Conservation (phyloP, 2,329 filamentous ascomycete species). For the Phialophora tarda region DNA sequence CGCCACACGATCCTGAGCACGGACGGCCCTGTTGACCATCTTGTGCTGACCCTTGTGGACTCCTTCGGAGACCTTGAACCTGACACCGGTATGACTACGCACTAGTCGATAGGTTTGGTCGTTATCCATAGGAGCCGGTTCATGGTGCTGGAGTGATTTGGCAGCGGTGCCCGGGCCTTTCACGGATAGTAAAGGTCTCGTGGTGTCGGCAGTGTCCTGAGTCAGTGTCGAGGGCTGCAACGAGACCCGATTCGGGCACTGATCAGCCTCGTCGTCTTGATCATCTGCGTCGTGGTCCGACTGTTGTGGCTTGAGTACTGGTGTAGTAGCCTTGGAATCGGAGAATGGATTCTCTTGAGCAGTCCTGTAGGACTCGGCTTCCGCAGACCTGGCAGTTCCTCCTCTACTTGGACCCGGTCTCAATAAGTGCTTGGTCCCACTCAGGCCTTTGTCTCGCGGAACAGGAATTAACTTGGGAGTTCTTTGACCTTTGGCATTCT, state of each 20-base stretch:
- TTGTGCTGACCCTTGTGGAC: constrained; percentile 49
- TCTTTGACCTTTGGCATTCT: constrained; percentile 7
- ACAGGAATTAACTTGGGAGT: constrained; percentile 25
- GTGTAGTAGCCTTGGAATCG: constrained; percentile 13
- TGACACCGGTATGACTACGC: constrained; percentile 41
- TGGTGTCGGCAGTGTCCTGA: constrained; percentile 31
- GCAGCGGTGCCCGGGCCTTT: neutral
- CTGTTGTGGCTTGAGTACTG: constrained; percentile 12
- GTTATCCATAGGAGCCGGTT: constrained; percentile 34
- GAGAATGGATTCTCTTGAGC: constrained; percentile 23
- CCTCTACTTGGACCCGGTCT: constrained; percentile 1
- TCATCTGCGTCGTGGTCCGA: constrained; percentile 21
- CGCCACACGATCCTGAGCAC: constrained; percentile 46
- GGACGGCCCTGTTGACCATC: constrained; percentile 47
- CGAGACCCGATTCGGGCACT: constrained; percentile 14
- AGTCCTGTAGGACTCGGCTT: constrained; percentile 23
- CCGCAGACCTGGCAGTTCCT: constrained; percentile 16
- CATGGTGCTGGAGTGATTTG: constrained; percentile 32
- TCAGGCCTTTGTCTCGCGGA: constrained; percentile 23
- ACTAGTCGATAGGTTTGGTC: constrained; percentile 22
- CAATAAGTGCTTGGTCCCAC: constrained; percentile 16
- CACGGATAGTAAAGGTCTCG: constrained; percentile 28
- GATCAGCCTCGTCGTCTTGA: constrained; percentile 9
- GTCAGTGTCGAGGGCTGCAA: constrained; percentile 21
- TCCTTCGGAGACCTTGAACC: constrained; percentile 54